These are phyloP conservation scores for Leccinum subgranulosum DNA, from an alignment of 768 basidiomycete species.

Conservation along the genomic window DNA sequence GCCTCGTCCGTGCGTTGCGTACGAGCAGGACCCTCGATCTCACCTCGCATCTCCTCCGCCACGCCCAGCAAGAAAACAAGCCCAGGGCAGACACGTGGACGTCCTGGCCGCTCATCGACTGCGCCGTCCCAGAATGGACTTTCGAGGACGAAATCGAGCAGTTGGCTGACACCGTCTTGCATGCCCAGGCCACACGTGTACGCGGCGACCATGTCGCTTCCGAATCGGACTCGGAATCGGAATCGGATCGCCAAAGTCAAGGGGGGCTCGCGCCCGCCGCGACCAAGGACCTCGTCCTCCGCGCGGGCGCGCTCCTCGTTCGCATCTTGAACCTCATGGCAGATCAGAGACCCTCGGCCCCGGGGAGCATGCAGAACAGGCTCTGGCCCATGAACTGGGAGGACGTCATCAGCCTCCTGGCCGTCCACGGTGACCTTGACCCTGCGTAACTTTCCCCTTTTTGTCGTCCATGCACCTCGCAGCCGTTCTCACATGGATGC, in stretches of 20 bases:
- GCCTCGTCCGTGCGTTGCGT: conserved; percentile 62
- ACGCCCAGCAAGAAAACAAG: conserved; percentile 32
- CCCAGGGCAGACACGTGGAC: conserved; percentile 50
- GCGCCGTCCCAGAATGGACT: conserved; percentile 65
- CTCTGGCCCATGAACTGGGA: conserved; percentile 62
- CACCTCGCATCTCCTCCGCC: conserved; percentile 44
- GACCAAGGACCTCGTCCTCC: conserved; percentile 38
- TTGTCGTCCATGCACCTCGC: background rate
- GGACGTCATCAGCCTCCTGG: conserved; percentile 53
- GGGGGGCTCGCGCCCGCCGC: conserved; percentile 25
- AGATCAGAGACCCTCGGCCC: conserved; percentile 50
- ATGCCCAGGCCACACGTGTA: background rate
- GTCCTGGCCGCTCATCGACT: conserved; percentile 73
- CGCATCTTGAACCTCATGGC: conserved; percentile 53
- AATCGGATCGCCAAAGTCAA: conserved; percentile 28
- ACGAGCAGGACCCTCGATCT: conserved; percentile 58
- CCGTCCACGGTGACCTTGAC: conserved; percentile 37
- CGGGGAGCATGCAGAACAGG: conserved; percentile 64
- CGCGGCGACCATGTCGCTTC: conserved; percentile 19
- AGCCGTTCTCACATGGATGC: background rate
- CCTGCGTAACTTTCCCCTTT: conserved; percentile 20
- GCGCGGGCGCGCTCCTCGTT: conserved; percentile 45
- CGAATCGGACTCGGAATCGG: conserved; percentile 18
- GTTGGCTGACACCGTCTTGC: conserved; percentile 39
- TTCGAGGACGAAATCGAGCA: conserved; percentile 65